A percentile compares a stretch with the other conserved stretches of the same genome.
Conservation (phyloP, 2,329 filamentous ascomycete genomes). For the Alternaria brassicicola region DNA sequence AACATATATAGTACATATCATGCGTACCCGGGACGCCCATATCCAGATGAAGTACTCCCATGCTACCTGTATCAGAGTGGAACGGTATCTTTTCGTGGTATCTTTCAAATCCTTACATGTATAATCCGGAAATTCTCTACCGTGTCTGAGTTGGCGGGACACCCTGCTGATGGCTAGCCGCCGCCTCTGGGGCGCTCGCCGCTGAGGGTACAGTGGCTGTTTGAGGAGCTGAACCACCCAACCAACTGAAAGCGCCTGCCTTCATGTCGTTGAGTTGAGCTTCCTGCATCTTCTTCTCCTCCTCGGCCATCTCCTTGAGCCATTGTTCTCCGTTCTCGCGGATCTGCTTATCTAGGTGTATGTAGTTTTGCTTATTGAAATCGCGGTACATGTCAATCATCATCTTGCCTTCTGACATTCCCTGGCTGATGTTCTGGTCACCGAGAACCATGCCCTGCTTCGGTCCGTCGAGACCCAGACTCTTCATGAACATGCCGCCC, state of each 20-base stretch:
- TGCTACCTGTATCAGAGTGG: constrained; percentile 7
- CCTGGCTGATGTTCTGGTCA: constrained; percentile 69
- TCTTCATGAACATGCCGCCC: constrained; percentile 70
- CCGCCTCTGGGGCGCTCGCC: constrained; percentile 23
- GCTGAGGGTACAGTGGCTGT: constrained; percentile 23
- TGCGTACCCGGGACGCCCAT: neutral
- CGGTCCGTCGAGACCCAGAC: constrained; percentile 76
- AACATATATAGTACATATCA: constrained; percentile 3
- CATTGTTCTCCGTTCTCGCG: constrained; percentile 92
- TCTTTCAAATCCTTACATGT: constrained; percentile 3
- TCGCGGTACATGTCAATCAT: constrained; percentile 92
- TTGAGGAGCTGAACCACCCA: constrained; percentile 26
- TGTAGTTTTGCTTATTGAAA: constrained; percentile 87
- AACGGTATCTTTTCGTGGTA: constrained; percentile 9
- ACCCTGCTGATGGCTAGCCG: constrained; percentile 19
- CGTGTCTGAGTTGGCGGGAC: constrained; percentile 19
- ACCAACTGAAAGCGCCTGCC: constrained; percentile 46
- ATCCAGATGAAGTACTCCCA: neutral
- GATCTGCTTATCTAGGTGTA: constrained; percentile 88
- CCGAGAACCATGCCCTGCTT: constrained; percentile 60
- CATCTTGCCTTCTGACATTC: constrained; percentile 93
- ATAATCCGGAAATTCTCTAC: constrained; percentile 12
- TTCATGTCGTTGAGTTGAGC: constrained; percentile 94
- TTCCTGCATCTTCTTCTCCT: constrained; percentile 87
- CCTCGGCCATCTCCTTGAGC: constrained; percentile 89